Evolutionary conservation across 2,329 filamentous ascomycete genomes (phyloP), one percentile per base, ranked within the genome.

Genomic region (Aspergillus latus): DNA sequence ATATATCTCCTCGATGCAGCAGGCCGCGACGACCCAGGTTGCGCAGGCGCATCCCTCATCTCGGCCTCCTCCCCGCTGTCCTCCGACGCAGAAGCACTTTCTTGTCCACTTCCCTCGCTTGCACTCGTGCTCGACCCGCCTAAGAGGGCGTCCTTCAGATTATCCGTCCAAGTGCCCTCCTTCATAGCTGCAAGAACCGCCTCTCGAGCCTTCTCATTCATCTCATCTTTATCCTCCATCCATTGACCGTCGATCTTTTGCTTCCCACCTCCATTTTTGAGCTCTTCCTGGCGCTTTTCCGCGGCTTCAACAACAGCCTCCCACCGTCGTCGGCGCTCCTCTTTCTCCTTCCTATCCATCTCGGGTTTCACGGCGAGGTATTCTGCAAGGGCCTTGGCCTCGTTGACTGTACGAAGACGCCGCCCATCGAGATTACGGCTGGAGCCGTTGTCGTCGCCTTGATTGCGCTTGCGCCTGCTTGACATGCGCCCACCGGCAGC

Each of bases 401-500:
- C 94, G 37, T 89, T 93, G 29, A 97, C 90, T 2, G 94, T 97
- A 49, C 95, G 87, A 54, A 99, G 74, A 55, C 94, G 84, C 21
- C 94, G 86, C 0, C 94, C 94, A 67, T 97, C 94, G 1, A 99
- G 81, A 64, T 97, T 99, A 61, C 94, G 86, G 69, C 90, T 96
- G 2, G 92, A 97, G 26, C 87, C 92, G 68, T 95, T 93, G 59
- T 91, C 87, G 37, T 96, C 91, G 52, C 85, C 87, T 65, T 89
- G 85, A 54, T 88, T 88, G 68, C 88, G 88, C 81, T 93, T 94
- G 79, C 95, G 95, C 65, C 87, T 85, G n/a, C 90, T 93, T 2
- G 92, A 96, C 94, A 99, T 99, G 77, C 95, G 93, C 40, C 95
- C 94, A 70, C 95, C 94, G 2, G 94, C 94, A 0, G 95, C 94